These are phyloP conservation scores for Thielaviopsis musarum DNA, from an alignment of 2,329 filamentous ascomycete species.

Conservation along the genomic window DNA sequence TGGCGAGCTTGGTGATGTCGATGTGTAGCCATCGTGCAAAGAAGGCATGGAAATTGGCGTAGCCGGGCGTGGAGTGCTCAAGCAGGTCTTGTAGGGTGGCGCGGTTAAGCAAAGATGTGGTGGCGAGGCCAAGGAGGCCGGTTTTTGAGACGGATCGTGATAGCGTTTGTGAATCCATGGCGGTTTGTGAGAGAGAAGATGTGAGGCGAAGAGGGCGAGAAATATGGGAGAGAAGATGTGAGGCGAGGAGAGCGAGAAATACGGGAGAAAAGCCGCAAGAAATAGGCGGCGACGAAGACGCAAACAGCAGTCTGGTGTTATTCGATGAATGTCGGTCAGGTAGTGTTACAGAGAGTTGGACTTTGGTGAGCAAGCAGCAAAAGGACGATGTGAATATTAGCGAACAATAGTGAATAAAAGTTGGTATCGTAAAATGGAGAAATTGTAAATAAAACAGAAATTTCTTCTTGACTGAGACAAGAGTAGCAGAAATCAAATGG, in stretches of 20 bases:
- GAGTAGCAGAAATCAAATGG: neutral
- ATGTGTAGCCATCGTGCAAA: constrained; percentile 20
- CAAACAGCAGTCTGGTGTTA: no score
- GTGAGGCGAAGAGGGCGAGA: neutral
- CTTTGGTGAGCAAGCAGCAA: no score
- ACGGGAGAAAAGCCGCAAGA: no score
- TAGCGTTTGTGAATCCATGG: neutral
- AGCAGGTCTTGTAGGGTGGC: constrained; percentile 3
- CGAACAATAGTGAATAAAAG: no score
- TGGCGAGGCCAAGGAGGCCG: neutral
- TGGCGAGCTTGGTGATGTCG: constrained; percentile 20
- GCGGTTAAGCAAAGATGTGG: neutral
- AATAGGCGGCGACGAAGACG: no score
- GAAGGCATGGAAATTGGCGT: constrained; percentile 14
- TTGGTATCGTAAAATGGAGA: no score
- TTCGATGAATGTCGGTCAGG: no score
- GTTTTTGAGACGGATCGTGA: neutral
- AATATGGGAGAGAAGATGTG: neutral
- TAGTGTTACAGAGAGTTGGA: no score
- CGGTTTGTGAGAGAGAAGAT: neutral
- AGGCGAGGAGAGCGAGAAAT: no score
- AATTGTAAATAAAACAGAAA: no score
- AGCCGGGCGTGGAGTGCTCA: constrained; percentile 6
- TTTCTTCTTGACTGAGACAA: neutral
- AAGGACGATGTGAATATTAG: no score